phyloP scores from a whole-genome alignment of 1,139 yeast genomes.

The Sugiyamaella neomexicana region DNA sequence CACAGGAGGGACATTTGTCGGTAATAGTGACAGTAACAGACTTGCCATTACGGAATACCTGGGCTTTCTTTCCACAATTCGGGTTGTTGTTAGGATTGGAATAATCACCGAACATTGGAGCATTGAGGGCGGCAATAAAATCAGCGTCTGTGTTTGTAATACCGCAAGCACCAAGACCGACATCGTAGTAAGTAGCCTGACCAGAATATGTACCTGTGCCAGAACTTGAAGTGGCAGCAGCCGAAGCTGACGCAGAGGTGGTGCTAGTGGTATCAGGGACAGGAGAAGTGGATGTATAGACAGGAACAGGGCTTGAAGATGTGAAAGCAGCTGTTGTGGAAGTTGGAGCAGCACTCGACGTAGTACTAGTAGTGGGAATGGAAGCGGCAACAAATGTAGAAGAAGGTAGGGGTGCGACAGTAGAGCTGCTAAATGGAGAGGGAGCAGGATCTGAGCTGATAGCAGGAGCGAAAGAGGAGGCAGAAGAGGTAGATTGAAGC shows the following conservation, averaged over 20 bases:
- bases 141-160: constrained; percentile 49
- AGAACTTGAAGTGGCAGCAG: constrained; percentile 20
- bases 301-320: constrained; percentile 18
- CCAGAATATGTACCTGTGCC: constrained; percentile 43
- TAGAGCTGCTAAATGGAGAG: constrained; percentile 10
- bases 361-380: constrained; percentile 15
- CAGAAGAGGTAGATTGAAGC: constrained; percentile 20
- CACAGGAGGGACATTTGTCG: constrained; percentile 57
- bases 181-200: constrained; percentile 58
- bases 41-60: constrained; percentile 47
- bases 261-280: constrained; percentile 25
- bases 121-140: constrained; percentile 47
- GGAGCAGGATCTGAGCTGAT: constrained; percentile 23
- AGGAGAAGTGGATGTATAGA: constrained; percentile 23
- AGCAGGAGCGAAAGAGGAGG: constrained; percentile 23
- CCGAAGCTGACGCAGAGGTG: constrained; percentile 28
- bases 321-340: constrained; percentile 22
- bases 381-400: no score
- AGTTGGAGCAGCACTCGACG: constrained; percentile 23
- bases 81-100: constrained; percentile 46
- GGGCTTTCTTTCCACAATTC: constrained; percentile 52
- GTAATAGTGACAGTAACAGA: constrained; percentile 53
- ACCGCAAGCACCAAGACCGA: constrained; percentile 68
- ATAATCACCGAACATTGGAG: constrained; percentile 37
- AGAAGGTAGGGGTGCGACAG: constrained; percentile 14